Base-by-base conservation (phyloP, 495 filamentous ascomycete genomes). In the Trichocladium uniseriatum region DNA sequence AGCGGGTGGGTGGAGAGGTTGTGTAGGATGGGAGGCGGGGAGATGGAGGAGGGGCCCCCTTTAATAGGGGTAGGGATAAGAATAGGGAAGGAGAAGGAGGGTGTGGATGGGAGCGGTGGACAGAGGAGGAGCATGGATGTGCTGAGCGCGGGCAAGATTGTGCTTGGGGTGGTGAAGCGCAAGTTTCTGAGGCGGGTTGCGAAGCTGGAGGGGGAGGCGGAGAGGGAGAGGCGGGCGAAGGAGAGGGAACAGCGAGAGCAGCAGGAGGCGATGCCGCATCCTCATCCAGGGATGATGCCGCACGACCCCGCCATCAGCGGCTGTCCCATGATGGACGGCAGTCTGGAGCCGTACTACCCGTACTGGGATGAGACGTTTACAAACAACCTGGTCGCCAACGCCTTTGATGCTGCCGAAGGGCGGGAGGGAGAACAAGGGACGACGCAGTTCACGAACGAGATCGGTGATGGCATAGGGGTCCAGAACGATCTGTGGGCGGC, bases 261-360 rank as follows among this genome's bases (percentile, higher is more conserved):
- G 16, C 51, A 52, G 21, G 31, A 31, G 24, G 16, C 36, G 19
- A 16, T 27, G 47, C 28, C 34, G 19, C 39, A 38, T 35, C 45
- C 45, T 29, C 27, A 29, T 10, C 27, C 27, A 10, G 27, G 10
- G 2, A 31, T 48, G 19, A 50, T 21, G 31, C 28, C 8, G n/a
- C 24, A 37, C 28, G 55, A 56, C 41, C 21, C 50, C 6, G 27
- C 39, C 31, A 20, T 52, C 20, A 19, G 27, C 14, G 63, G 57
- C 10, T 74, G 71, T 37, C 71, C 70, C 5, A 72, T 74, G 68
- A 58, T 71, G 47, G 69, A 74, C 44, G 68, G 70, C 22, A 72
- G 66, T 39, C 37, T 73, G 42, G 64, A 73, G 24, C 32, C 56
- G 21, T 69, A 69, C 22, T 59, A 66, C 34, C 63, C 64, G 2